These are phyloP conservation scores for Starmerella sp. DNA, from an alignment of 805 yeast species.

Conservation along the genomic window DNA sequence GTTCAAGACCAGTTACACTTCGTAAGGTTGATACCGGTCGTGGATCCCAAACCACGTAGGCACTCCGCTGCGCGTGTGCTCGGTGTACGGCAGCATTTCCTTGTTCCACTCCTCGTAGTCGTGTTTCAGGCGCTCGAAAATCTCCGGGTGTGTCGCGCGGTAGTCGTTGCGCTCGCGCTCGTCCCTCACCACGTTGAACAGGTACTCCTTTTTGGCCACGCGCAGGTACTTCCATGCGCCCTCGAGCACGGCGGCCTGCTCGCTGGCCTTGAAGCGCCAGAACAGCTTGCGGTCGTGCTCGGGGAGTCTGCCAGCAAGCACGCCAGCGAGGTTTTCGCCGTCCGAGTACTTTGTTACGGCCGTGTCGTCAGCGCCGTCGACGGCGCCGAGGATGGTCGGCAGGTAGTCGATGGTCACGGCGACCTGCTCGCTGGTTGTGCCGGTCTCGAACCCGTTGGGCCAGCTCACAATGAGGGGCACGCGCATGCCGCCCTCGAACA, in stretches of 20 bases:
- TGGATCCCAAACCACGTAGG: slow-evolving; percentile 2
- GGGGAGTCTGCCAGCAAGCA: slow-evolving; percentile 30
- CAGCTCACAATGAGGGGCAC: slow-evolving; percentile 43
- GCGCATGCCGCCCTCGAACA: slow-evolving; percentile 50
- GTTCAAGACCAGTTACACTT: too few species aligned
- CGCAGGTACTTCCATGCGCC: slow-evolving; percentile 21
- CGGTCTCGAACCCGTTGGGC: slow-evolving; percentile 28
- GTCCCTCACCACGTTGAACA: slow-evolving; percentile 31
- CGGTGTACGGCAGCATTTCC: slow-evolving; percentile 13
- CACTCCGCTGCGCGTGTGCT: not conserved
- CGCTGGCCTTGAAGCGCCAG: slow-evolving; percentile 21
- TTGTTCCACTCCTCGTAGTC: slow-evolving; percentile 38
- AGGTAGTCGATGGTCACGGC: slow-evolving; percentile 49
- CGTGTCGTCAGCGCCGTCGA: slow-evolving; percentile 31
- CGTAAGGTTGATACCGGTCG: not conserved
- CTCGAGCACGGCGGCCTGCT: slow-evolving; percentile 19
- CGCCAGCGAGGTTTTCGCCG: slow-evolving; percentile 33
- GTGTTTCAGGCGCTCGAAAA: slow-evolving; percentile 34
- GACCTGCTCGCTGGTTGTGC: slow-evolving; percentile 32
- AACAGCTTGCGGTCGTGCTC: slow-evolving; percentile 16
- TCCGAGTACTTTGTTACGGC: slow-evolving; percentile 36
- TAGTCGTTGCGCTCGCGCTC: slow-evolving; percentile 44
- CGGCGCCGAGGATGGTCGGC: slow-evolving; percentile 41
- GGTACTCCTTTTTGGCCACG: slow-evolving; percentile 17
- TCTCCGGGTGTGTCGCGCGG: slow-evolving; percentile 31